Evolutionary conservation across 306 rosid species (phyloP), one percentile per base, ranked within the genome.

Genomic region (Crotalaria pallida): DNA sequence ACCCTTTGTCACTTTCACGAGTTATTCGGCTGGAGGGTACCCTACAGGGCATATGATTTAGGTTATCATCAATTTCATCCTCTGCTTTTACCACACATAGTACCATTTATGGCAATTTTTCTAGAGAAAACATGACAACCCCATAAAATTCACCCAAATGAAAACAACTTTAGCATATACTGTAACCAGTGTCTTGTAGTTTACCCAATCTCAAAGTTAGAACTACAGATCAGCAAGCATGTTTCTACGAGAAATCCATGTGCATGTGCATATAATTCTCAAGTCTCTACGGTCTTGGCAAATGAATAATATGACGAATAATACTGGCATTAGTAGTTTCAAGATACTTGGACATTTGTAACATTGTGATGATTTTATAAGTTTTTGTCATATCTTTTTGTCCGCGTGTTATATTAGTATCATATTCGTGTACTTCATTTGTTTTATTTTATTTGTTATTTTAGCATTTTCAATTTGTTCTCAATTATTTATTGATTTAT

Each of bases 1-100:
- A 34, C 3, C 38, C 65, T 50, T 27, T 72, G 27, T 78, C 63
- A 12, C 58, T 75, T 64, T 70, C 44, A 19, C 15, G 24, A 13
- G 18, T 23, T 50, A 38, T 76, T 59, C 45, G 18, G 40, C 48
- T 67, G 58, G 64, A 40, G 70, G 70, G 73, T 63, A 56, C 83
- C 65, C 76, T 59, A 64, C 76, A 64, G 69, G 58, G 62, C 63
- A 57, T 21, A 59, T 47, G 49, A 65, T 57, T 63, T 62, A 23
- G 15, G 45, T 36, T 24, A 18, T 55, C 19, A 34, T 49, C 65
- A 64, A 63, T 64, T 48, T 18, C 64, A 63, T 38, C 80, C 80
- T 18, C 71, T 69, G 75, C 80, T 78, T 82, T 82, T 64, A 61
- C 65, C n/a, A 44, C 73, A 23, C 33, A 78, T 69, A 82, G 83